These are phyloP conservation scores for Penicillium steckii DNA, from an alignment of 495 filamentous ascomycete species.

Conservation along the genomic window DNA sequence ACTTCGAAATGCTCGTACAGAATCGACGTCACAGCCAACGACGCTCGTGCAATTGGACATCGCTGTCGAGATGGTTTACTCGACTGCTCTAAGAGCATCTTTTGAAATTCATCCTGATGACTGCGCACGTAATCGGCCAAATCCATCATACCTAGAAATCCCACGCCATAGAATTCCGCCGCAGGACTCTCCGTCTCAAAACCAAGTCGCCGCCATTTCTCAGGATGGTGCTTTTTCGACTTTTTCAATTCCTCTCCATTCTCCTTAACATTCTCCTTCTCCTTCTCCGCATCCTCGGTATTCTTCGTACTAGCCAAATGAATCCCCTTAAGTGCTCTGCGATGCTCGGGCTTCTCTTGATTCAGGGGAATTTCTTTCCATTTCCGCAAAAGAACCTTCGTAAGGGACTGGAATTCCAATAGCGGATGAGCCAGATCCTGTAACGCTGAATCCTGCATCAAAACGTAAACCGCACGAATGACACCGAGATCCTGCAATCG, in stretches of 20 bases:
- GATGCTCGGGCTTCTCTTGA: slow-evolving; percentile 83
- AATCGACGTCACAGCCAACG: slow-evolving; percentile 81
- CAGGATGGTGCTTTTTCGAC: slow-evolving; percentile 69
- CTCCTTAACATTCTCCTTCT: slow-evolving; percentile 27
- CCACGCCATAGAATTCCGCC: slow-evolving; percentile 78
- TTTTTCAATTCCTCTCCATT: slow-evolving; percentile 51
- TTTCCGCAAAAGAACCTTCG: slow-evolving; percentile 84
- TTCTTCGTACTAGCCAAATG: slow-evolving; percentile 76
- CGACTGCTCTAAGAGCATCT: slow-evolving; percentile 86
- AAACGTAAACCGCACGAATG: slow-evolving; percentile 83
- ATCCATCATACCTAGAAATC: slow-evolving; percentile 97
- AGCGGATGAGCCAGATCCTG: slow-evolving; percentile 88
- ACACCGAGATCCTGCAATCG: slow-evolving; percentile 88
- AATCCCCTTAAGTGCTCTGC: slow-evolving; percentile 79
- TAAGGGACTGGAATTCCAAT: slow-evolving; percentile 92
- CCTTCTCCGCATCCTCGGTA: slow-evolving; percentile 15
- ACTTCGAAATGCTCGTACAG: slow-evolving; percentile 96
- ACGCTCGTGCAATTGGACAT: slow-evolving; percentile 86
- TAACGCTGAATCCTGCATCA: slow-evolving; percentile 93
- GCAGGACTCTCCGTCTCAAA: slow-evolving; percentile 89
- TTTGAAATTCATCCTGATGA: slow-evolving; percentile 89
- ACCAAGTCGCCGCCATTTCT: slow-evolving; percentile 91
- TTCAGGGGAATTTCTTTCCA: slow-evolving; percentile 87
- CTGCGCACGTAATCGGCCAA: slow-evolving; percentile 88
- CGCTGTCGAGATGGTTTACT: slow-evolving; percentile 66